Conservation (phyloP, 345 rosid genomes). For the Melastoma malabathricum region DNA sequence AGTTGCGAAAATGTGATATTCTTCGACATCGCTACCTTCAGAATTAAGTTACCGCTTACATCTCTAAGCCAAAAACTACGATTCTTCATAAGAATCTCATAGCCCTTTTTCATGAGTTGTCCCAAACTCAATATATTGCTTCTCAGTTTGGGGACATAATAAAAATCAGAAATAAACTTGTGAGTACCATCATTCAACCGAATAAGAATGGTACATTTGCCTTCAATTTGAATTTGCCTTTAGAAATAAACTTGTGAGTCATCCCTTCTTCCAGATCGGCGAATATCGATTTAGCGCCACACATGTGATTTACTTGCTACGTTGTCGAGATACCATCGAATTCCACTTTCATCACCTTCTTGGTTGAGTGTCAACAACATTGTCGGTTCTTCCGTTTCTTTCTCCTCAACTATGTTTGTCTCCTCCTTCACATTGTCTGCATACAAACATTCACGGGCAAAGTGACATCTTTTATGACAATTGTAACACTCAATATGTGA, state of each 20-base stretch:
- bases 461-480: too few species aligned
- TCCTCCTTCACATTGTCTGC: too few species aligned
- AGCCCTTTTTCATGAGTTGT: not conserved
- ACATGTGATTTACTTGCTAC: too few species aligned
- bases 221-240: not conserved
- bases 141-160: slow-evolving; percentile 2
- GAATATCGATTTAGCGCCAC: not conserved
- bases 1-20: not conserved
- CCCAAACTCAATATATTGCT: slow-evolving; percentile 3
- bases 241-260: too few species aligned
- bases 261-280: not conserved
- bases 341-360: too few species aligned
- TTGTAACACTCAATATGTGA: too few species aligned
- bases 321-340: too few species aligned
- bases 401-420: too few species aligned
- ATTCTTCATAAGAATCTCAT: not conserved
- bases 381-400: too few species aligned
- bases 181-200: not conserved
- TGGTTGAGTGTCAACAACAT: too few species aligned
- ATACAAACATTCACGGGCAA: too few species aligned
- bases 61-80: not conserved
- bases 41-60: not conserved
- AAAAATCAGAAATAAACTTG: slow-evolving; percentile 2
- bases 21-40: not conserved
- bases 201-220: slow-evolving; percentile 5